Evolutionary conservation across 192 early-diverging fungal genomes (phyloP), one percentile per base, ranked within the genome.

Genomic region (Coemansia sp.): DNA sequence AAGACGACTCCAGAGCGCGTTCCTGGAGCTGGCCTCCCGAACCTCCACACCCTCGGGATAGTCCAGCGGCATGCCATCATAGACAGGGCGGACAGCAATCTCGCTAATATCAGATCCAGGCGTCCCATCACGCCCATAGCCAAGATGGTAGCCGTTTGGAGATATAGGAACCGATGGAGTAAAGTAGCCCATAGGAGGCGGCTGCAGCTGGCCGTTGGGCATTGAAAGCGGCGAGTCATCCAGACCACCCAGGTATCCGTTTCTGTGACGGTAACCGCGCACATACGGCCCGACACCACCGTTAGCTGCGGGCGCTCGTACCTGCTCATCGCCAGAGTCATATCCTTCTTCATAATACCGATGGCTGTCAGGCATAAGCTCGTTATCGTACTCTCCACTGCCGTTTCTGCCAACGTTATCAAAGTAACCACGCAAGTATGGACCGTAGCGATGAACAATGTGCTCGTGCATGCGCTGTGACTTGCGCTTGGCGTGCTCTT

Each of bases 381-480:
- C 48, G 8, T 67, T 60, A 22, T n/a, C 66, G 18, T 72, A 59
- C 37, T 69, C 74, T 3, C 48, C 57, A 2, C 47, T 37, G 22
- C 49, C 62, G 40, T 59, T 59, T 7, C 39, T n/a, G 11, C 72
- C 73, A 2, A 56, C 56, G 5, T 41, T 69, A 22, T 82, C 71
- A 65, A 73, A 67, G 54, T 82, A 82, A 5, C 71, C 74, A 5
- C 66, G 63, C 42, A 82, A 62, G 26, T 82, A 82, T 15, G 74
- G 67, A 11, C 74, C 79, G 41, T 83, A 83, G n/a, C 72, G 69
- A 63, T 78, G 67, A 36, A 83, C 62, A 4, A 83, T 68, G 48
- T 74, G 72, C 48, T 83, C 76, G 49, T 77, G 80, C 60, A 83
- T 75, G 61, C 80, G 80, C 68, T 75, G 65, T 1, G 68, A 68